Base-by-base conservation (phyloP, 148 eudicot genomes). In the Vaccinium corymbosum region DNA sequence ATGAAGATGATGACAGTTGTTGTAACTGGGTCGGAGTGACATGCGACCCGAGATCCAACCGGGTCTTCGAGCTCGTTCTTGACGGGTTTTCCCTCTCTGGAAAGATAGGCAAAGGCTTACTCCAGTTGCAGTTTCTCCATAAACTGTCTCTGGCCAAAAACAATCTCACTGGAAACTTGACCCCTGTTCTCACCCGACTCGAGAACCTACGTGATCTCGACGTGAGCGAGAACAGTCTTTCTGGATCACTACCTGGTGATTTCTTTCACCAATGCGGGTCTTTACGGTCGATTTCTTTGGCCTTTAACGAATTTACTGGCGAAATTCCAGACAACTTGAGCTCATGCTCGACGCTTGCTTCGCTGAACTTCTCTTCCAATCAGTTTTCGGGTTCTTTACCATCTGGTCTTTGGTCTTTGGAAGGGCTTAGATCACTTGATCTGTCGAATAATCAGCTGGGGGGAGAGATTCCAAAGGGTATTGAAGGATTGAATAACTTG, bases 191-290 rank as follows among this genome's bases (percentile, higher is more conserved):
- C 17, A 64, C 88, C 75, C 87, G 90, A 55, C 93, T 94, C 13
- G 77, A 93, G 59, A 91, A 92, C 83, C 82, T 95, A 15, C 90
- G 94, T 83, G 73, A 86, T 75, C 80, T 95, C 81, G 98, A 95
- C 83, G 88, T 95, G 89, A 93, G 98, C 79, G 92, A 88, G 22
- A 95, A 95, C 70, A 83, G 84, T 32, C 89, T 95, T 4, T 89
- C 93, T 62, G 98, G 98, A 77, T 59, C 79, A 3, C 85, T 95
- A 20, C n/a, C 88, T 1, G 88, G 71, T 88, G 95, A 88, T 52
- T 92, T 92, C 77, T 95, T 95, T 81, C 79, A 73, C 22, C 93
- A 93, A 93, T 95, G 98, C 88, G 97, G 98, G 80, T 91, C 94
- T 56, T 74, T 95, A 51, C 91, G 95, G 56, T 91, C 89, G 25